Evolutionary conservation across 2,329 filamentous ascomycete genomes (phyloP), one percentile per base, ranked within the genome.

Genomic region (Fusarium sp.): DNA sequence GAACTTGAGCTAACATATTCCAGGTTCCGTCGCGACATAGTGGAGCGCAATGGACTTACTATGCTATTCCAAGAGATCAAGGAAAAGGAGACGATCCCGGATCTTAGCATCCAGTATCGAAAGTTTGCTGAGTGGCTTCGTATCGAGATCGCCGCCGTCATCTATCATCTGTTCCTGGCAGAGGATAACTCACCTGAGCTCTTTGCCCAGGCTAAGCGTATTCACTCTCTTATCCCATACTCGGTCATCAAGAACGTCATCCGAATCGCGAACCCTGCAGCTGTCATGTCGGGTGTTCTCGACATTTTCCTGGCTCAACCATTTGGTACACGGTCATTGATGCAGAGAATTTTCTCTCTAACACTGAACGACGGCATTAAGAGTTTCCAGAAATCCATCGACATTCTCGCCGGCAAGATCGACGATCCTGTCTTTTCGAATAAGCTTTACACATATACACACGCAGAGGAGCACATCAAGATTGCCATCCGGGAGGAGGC

Each of bases 121-220:
- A 99, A 98, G 77, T 98, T 99, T 76, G 95, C 95, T 19, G 96
- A 99, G 78, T 99, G 96, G 96, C 83, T 98, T 49, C 90, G 96
- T 38, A 99, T 99, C 74, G 96, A 99, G 80, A 90, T 99, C 47
- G 96, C 96, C 23, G 96, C 96, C 39, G 97, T 96, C 21, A 89
- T 98, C 60, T 99, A 99, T 76, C 96, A 99, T 77, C 84, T 99
- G 32, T 99, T 99, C 84, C 85, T 99, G 43, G 96, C 96, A 7
- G 96, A 99, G 77, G 96, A 99, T 80, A 99, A 99, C 78, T 97
- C 95, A 0, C 94, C 96, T 1, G 96, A 99, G 75, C 80, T 99
- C 28, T 98, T 98, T 77, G 93, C 94, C 0, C 96, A 99, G 78
- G 90, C 92, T 6, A 97, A 95, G 80, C 89, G 92, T 62, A 97